Evolutionary conservation across 192 early-diverging fungal genomes (phyloP).

Genomic region (Chytriomyces hyalinus): DNA sequence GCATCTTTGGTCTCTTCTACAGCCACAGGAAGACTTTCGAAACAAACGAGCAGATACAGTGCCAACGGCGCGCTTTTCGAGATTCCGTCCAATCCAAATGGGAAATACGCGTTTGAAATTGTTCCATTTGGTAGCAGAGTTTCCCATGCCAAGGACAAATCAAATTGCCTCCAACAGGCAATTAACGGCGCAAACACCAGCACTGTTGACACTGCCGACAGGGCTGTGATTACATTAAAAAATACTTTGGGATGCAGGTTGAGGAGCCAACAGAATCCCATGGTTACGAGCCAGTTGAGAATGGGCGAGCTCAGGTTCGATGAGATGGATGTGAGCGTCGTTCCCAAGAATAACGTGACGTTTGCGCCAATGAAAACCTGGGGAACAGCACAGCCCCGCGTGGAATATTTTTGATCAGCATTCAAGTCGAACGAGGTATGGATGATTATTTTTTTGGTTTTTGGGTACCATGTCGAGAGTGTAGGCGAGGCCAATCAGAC

Average conservation of each 20-base stretch:
- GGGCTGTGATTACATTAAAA: conserved; percentile 11
- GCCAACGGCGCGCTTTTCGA: conserved; percentile 7
- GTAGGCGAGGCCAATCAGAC: conserved; percentile 26
- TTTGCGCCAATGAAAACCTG: conserved; percentile 20
- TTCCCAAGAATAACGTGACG: conserved; percentile 9
- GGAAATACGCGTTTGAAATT: conserved; percentile 7
- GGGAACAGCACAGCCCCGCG: not conserved
- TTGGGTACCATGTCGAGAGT: conserved; percentile 16
- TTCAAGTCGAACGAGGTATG: too few species aligned
- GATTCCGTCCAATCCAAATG: conserved; percentile 15
- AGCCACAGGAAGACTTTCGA: conserved; percentile 19
- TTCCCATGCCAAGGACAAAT: conserved; percentile 21
- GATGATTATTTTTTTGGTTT: not conserved
- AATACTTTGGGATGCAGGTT: conserved; percentile 26
- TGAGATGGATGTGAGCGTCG: conserved; percentile 2
- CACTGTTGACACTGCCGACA: conserved; percentile 7
- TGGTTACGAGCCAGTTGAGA: conserved; percentile 3
- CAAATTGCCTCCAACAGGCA: not conserved
- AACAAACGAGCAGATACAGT: conserved; percentile 24
- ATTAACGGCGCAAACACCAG: not conserved
- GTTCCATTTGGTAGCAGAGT: conserved; percentile 6
- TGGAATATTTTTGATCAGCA: not conserved
- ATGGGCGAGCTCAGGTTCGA: not conserved
- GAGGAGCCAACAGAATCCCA: conserved; percentile 10
- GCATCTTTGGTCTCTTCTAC: conserved; percentile 18